Percentiles rank a stretch among this genome's conserved stretches.
phyloP scores from a whole-genome alignment of 768 basidiomycete species.

The Amanita fuliginea region DNA sequence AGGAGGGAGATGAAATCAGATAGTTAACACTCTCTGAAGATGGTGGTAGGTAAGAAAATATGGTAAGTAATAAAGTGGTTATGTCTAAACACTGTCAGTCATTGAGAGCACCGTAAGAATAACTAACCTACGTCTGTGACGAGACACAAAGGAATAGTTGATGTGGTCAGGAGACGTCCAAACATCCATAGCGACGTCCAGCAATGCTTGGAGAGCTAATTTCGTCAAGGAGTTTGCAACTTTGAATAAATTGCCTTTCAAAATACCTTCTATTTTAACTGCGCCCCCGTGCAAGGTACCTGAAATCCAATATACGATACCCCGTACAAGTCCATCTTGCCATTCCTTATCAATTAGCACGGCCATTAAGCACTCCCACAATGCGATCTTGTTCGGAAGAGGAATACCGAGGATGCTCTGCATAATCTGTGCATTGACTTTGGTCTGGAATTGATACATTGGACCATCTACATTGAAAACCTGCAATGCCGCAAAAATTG shows the following conservation, averaged over 20 bases:
- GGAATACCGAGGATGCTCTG: slow-evolving; percentile 40
- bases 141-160: slow-evolving; percentile 63
- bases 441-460: slow-evolving; percentile 31
- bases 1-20: slow-evolving; percentile 42
- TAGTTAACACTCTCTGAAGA: slow-evolving; percentile 32
- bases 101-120: neutral
- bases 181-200: slow-evolving; percentile 38
- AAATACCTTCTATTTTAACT: slow-evolving; percentile 18
- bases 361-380: slow-evolving; percentile 39
- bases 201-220: slow-evolving; percentile 35
- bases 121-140: slow-evolving; percentile 64
- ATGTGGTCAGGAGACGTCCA: slow-evolving; percentile 79
- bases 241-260: neutral
- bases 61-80: slow-evolving; percentile 59
- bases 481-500: slow-evolving; percentile 42
- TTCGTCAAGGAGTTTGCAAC: slow-evolving; percentile 3
- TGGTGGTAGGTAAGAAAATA: slow-evolving; percentile 47
- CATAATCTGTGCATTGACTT: slow-evolving; percentile 46
- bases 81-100: slow-evolving; percentile 38
- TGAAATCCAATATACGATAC: slow-evolving; percentile 64
- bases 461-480: slow-evolving; percentile 18
- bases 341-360: slow-evolving; percentile 49
- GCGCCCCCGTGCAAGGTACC: slow-evolving; percentile 19
- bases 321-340: slow-evolving; percentile 44
- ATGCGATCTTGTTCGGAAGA: slow-evolving; percentile 28